These are phyloP conservation scores for Nothophoma quercina DNA, from an alignment of 2,329 filamentous ascomycete genomes.

Conservation along the genomic window DNA sequence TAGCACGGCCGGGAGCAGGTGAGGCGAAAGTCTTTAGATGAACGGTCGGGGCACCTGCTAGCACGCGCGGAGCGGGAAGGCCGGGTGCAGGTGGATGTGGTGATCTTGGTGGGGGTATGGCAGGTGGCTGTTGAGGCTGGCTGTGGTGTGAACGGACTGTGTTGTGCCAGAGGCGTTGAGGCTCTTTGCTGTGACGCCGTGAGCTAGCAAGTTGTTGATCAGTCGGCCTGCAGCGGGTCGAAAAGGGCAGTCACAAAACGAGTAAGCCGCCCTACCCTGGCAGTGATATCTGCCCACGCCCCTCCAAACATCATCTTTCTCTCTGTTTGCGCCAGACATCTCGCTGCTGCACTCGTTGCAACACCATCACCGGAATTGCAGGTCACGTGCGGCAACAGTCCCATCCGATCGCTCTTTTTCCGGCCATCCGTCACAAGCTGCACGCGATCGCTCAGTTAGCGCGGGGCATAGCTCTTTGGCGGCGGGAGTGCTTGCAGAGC, in stretches of 20 bases:
- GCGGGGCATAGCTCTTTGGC: slow-evolving; percentile 20
- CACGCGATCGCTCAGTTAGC: slow-evolving; percentile 19
- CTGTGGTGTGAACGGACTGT: slow-evolving; percentile 12
- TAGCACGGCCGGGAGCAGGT: slow-evolving; percentile 31
- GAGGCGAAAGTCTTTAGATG: slow-evolving; percentile 20
- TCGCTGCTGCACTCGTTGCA: slow-evolving; percentile 5
- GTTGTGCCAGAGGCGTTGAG: slow-evolving; percentile 14
- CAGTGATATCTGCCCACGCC: slow-evolving; percentile 7
- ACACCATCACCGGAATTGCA: background rate
- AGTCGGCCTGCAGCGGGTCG: slow-evolving; percentile 14
- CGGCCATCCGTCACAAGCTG: slow-evolving; percentile 17
- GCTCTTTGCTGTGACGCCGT: slow-evolving; percentile 11
- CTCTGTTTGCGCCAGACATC: background rate
- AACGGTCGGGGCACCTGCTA: slow-evolving; percentile 22
- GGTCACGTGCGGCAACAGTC: slow-evolving; percentile 7
- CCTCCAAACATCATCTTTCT: slow-evolving; percentile 1
- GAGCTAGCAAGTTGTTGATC: slow-evolving; percentile 13
- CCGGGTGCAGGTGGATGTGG: slow-evolving; percentile 9
- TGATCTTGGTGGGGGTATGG: slow-evolving; percentile 6
- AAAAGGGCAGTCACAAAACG: no score
- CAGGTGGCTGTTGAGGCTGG: slow-evolving; percentile 11
- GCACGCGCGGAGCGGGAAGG: slow-evolving; percentile 8
- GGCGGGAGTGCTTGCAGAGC: slow-evolving; percentile 11
- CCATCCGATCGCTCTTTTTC: slow-evolving; percentile 7
- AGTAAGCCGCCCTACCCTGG: slow-evolving; percentile 16